phyloP scores from a whole-genome alignment of 1,284 basidiomycete genomes.

The Pseudozyma sp. region DNA sequence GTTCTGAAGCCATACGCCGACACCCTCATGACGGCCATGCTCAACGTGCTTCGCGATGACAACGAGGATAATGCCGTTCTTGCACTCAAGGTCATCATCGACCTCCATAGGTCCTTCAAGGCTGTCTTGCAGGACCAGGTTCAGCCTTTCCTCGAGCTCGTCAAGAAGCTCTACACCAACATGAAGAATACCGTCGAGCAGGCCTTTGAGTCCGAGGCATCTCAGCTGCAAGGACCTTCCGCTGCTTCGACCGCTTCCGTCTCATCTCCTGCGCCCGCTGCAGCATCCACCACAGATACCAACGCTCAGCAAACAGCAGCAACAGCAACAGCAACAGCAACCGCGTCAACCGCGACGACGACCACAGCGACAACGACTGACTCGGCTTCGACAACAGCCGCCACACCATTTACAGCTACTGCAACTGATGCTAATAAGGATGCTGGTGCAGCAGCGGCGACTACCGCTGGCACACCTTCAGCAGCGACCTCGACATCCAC shows the following conservation, averaged over 20 bases:
- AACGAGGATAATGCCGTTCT: conserved; percentile 95
- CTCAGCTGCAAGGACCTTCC: conserved; percentile 26
- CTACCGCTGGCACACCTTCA: conserved; percentile 9
- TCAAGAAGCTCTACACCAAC: conserved; percentile 81
- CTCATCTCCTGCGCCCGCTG: conserved; percentile 15
- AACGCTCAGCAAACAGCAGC: conserved; percentile 1
- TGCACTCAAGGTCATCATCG: conserved; percentile 92
- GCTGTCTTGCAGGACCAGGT: conserved; percentile 79
- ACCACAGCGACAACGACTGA: conserved; percentile 11
- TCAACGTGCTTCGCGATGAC: conserved; percentile 86
- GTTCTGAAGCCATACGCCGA: conserved; percentile 79
- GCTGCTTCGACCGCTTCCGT: conserved; percentile 12
- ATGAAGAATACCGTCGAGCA: conserved; percentile 81
- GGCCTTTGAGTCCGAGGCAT: conserved; percentile 73
- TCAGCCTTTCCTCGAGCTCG: conserved; percentile 81
- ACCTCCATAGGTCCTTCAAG: conserved; percentile 73
- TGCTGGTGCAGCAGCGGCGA: not conserved
- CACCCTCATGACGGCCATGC: conserved; percentile 78
- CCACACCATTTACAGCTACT: conserved; percentile 6
- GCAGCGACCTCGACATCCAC: conserved; percentile 14
- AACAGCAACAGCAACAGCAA: not conserved
- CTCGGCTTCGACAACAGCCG: conserved; percentile 11
- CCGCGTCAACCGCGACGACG: conserved; percentile 2
- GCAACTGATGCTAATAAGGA: conserved; percentile 8
- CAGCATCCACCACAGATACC: conserved; percentile 7